Conservation (phyloP, 2,329 filamentous ascomycete species). For the Talaromyces atroroseus region DNA sequence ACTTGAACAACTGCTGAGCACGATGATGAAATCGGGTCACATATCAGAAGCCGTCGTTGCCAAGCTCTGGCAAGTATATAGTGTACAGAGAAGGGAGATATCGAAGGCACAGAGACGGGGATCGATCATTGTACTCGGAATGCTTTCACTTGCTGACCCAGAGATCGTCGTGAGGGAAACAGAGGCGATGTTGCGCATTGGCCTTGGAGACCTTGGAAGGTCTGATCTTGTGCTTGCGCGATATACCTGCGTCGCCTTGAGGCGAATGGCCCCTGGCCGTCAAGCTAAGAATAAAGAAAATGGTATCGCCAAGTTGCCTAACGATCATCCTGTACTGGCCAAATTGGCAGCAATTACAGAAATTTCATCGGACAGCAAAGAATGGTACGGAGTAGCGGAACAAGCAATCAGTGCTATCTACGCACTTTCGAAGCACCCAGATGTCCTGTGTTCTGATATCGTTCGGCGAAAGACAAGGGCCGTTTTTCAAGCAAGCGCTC, state of each 20-base stretch:
- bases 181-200: slow-evolving; percentile 87
- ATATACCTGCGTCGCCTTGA: slow-evolving; percentile 89
- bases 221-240: slow-evolving; percentile 84
- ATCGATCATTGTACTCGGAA: slow-evolving; percentile 91
- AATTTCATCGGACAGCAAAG: slow-evolving; percentile 80
- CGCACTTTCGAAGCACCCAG: slow-evolving; percentile 85
- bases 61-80: slow-evolving; percentile 97
- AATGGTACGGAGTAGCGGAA: slow-evolving; percentile 92
- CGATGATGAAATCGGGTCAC: slow-evolving; percentile 93
- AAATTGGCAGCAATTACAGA: slow-evolving; percentile 81
- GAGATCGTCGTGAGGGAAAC: slow-evolving; percentile 93
- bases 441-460: slow-evolving; percentile 86
- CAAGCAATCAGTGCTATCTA: slow-evolving; percentile 96
- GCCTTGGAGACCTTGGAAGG: slow-evolving; percentile 73
- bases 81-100: slow-evolving; percentile 87
- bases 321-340: slow-evolving; percentile 81
- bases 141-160: slow-evolving; percentile 88
- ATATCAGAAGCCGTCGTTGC: slow-evolving; percentile 79
- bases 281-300: slow-evolving; percentile 65
- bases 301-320: slow-evolving; percentile 69
- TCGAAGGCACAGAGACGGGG: slow-evolving; percentile 85
- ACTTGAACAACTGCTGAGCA: slow-evolving; percentile 86
- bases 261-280: slow-evolving; percentile 83
- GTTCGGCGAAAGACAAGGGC: slow-evolving; percentile 77
- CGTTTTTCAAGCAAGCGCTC: slow-evolving; percentile 58